Percentiles rank a stretch among this genome's conserved stretches.
These are phyloP conservation scores for Neofusicoccum kwambonambiense DNA, from an alignment of 2,329 filamentous ascomycete species.

Conservation along the genomic window DNA sequence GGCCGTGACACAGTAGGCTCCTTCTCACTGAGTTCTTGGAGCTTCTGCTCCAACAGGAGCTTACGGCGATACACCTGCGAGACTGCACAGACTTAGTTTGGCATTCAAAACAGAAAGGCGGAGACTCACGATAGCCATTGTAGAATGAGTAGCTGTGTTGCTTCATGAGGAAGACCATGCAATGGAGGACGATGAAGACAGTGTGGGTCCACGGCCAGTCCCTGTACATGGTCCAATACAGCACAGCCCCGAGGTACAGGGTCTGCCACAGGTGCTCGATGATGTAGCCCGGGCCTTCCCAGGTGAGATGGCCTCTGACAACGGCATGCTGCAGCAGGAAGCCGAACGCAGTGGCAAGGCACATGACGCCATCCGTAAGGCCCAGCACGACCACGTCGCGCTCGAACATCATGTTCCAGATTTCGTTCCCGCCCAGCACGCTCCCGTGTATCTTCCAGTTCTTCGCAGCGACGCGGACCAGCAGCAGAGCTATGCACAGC, in stretches of 20 bases:
- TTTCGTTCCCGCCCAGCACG: conserved; percentile 68
- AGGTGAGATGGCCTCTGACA: conserved; percentile 59
- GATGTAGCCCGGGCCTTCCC: conserved; percentile 70
- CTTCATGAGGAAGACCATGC: conserved; percentile 78
- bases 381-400: conserved; percentile 52
- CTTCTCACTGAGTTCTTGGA: conserved; percentile 59
- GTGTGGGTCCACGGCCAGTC: conserved; percentile 84
- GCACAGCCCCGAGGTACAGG: conserved; percentile 59
- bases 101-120: no score
- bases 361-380: conserved; percentile 69
- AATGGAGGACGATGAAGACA: conserved; percentile 73
- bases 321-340: conserved; percentile 65
- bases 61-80: conserved; percentile 58
- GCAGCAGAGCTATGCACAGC: conserved; percentile 65
- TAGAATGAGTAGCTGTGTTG: conserved; percentile 79
- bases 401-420: conserved; percentile 66
- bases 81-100: conserved; percentile 31
- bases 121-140: conserved; percentile 62
- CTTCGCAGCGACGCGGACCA: conserved; percentile 64
- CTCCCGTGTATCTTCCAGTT: conserved; percentile 71
- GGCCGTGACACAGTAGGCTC: conserved; percentile 34
- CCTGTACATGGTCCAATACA: conserved; percentile 66
- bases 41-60: conserved; percentile 44
- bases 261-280: conserved; percentile 74
- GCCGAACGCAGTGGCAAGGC: conserved; percentile 62